Evolutionary conservation across 495 filamentous ascomycete species (phyloP), one percentile per base, ranked within the genome.

Genomic region (Darksidea phi): DNA sequence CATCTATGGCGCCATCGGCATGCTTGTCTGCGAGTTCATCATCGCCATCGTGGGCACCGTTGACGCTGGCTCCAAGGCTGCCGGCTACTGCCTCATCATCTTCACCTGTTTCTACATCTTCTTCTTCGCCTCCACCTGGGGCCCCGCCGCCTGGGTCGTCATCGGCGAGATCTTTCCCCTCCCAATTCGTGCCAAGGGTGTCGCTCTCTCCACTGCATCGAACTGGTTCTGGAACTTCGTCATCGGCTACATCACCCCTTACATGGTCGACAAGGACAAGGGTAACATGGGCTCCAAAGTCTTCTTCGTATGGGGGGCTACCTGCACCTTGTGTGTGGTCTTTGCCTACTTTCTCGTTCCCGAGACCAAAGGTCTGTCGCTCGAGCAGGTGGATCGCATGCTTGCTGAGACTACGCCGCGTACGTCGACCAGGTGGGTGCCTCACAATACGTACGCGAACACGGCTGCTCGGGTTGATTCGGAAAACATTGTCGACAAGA

Each of bases 311-410:
- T 90, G 87, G 87, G 87, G 86, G 49, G 75, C 76, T 10, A 84
- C 89, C 42, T 91, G 88, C 77, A 77, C 81, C n/a, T 53, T 72
- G 59, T 84, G 82, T 67, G 77, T 88, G 58, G 63, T 89, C 68
- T 91, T 85, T 77, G 82, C 87, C 51, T 92, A 86, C 80, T 86
- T 75, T 82, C 79, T 92, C 42, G 80, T 94, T 45, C 86, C 87
- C 51, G 89, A 92, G 80, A 92, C 89, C 72, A 93, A 91, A 83
- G 89, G 89, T 56, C 78, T 95, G 24, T 86, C 87, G 15, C 87
- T 94, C 32, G 90, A 95, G 78, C 89, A 95, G 73, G 87, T 95
- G 67, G 90, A 94, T 76, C 82, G 83, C 73, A 91, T 93, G 90
- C 83, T 95, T 77, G 89, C 90, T 73, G 88, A 92, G 77, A 84